phyloP scores from a whole-genome alignment of 1,284 basidiomycete genomes.

The Pseudozyma sp. region DNA sequence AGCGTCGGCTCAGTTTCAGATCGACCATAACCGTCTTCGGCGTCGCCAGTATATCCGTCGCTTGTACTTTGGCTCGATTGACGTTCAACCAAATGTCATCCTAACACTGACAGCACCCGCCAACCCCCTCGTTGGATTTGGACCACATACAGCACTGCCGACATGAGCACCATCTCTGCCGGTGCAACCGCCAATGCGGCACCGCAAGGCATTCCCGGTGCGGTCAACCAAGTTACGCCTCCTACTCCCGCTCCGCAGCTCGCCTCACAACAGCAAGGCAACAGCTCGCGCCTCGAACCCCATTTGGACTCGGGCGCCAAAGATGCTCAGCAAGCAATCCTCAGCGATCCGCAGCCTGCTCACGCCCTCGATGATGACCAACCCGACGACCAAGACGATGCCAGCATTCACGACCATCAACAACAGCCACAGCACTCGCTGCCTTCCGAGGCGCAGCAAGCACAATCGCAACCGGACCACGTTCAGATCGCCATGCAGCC shows the following conservation, averaged over 20 bases:
- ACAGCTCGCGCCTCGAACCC: slow-evolving; percentile 1
- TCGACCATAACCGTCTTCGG: background rate
- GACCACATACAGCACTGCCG: background rate
- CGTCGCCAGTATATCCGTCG: background rate
- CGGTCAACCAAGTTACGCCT: slow-evolving; percentile 21
- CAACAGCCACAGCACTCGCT: background rate
- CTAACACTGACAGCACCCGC: background rate
- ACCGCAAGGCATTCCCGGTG: slow-evolving; percentile 19
- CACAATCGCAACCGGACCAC: slow-evolving; percentile 4
- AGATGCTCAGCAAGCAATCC: slow-evolving; percentile 34
- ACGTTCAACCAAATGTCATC: background rate
- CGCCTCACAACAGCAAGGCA: slow-evolving; percentile 6
- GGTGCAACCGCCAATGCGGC: slow-evolving; percentile 24
- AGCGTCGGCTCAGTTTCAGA: background rate
- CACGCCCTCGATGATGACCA: slow-evolving; percentile 17
- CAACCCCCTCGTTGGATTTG: background rate
- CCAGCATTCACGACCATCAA: background rate
- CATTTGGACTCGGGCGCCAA: slow-evolving; percentile 33
- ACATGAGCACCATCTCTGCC: slow-evolving; percentile 14
- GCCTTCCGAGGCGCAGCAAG: background rate
- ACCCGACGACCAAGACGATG: slow-evolving; percentile 5
- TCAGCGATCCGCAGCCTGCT: slow-evolving; percentile 40
- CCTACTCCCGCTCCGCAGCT: slow-evolving; percentile 9
- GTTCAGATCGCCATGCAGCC: slow-evolving; percentile 22
- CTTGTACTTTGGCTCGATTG: background rate